Evolutionary conservation across 768 basidiomycete genomes (phyloP).

Genomic region (Rhizopogon vulgaris): DNA sequence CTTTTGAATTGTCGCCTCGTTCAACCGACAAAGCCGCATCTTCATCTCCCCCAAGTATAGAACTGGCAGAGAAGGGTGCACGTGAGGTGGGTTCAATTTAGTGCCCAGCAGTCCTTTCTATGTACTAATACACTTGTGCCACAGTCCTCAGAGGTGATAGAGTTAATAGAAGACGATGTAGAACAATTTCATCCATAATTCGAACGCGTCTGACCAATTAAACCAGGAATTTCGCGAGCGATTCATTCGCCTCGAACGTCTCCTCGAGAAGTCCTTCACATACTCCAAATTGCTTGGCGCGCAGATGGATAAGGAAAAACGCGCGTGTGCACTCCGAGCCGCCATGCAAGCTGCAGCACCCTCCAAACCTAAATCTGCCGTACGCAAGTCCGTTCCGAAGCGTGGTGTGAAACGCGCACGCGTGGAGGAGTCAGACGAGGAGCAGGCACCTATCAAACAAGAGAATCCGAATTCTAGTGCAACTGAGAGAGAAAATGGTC

Average conservation of each 20-base stretch:
- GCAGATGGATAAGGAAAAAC: conserved; percentile 62
- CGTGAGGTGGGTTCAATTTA: conserved; percentile 13
- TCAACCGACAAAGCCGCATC: conserved; percentile 21
- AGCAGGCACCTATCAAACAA: conserved; percentile 14
- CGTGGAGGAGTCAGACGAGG: conserved; percentile 4
- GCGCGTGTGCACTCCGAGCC: conserved; percentile 22
- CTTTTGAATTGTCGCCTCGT: conserved; percentile 13
- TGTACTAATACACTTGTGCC: background rate
- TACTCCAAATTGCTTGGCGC: conserved; percentile 67
- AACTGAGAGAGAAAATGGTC: background rate
- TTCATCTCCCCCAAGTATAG: conserved; percentile 19
- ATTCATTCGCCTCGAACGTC: conserved; percentile 49
- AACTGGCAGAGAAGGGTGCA: conserved; percentile 1
- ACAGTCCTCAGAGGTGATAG: conserved; percentile 12
- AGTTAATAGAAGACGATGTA: conserved; percentile 15
- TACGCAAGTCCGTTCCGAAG: conserved; percentile 2
- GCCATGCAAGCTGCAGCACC: conserved; percentile 18
- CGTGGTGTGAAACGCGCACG: conserved; percentile 8
- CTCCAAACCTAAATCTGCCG: conserved; percentile 4
- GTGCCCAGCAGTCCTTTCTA: background rate
- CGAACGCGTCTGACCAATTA: background rate
- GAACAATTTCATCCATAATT: background rate
- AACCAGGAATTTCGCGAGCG: conserved; percentile 46
- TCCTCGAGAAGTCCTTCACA: conserved; percentile 72
- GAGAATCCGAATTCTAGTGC: background rate